Base-by-base conservation (phyloP, 2,329 filamentous ascomycete genomes). In the Trichoderma pleuroti region DNA sequence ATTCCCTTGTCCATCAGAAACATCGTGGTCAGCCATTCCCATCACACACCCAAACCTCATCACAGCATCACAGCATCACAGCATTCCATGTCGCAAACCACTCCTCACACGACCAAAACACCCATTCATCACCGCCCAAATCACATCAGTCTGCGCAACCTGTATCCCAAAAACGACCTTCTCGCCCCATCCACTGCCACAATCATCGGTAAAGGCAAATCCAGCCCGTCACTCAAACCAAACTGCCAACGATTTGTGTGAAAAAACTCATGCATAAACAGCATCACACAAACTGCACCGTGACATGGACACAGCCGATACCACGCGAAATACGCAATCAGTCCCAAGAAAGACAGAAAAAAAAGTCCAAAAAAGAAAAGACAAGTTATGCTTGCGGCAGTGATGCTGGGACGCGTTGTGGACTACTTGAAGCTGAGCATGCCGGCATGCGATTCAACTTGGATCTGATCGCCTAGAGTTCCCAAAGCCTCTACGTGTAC, bases 371-470 rank as follows among this genome's bases (percentile, higher is more conserved):
- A 52, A 24, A 52, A 12, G 7, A 34, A 18, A 16, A 65, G 54
- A 36, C 21, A 52, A 3, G 3, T 2, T 61, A 10, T 36, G 39
- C 10, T 61, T 61, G 56, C n/a, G 21, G 56, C 56, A 68, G 65
- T 57, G 56, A 68, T 68, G 56, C 11, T 52, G 39, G 61, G 56
- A 68, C 65, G 56, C 39, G 18, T 34, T 21, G 8, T 52, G n/a
- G 65, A 68, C 65, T 68, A 68, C 65, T 68, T 68, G 65, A 68
- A 61, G 65, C 21, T 32, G 39, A 57, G 56, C 21, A 32, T 52
- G 56, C 65, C 65, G n/a, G 39, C 42, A n/a, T 39, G 39, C 21
- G 16, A 32, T 21, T 18, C 5, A 42, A 52, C 56, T 57, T 26
- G 12, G 49, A 46, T 28, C 10, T 9, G 14, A 61, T 42, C 5